Conservation (phyloP, 306 rosid species). For the Begonia peltatifolia region DNA sequence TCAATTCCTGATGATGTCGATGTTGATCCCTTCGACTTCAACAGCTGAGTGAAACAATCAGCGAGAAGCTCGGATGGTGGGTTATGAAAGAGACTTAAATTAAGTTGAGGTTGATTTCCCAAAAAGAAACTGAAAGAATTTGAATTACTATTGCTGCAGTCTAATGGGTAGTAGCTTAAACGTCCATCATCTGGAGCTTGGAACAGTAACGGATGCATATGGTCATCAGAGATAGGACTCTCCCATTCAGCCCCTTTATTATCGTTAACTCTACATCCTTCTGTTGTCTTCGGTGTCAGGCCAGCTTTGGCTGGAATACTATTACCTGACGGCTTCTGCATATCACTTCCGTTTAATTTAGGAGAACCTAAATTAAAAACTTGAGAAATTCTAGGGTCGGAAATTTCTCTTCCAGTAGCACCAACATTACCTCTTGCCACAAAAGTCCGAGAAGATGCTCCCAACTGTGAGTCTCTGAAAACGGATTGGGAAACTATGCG, state of each 20-base stretch:
- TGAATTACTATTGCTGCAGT: conserved; percentile 34
- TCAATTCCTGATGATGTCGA: conserved; percentile 48
- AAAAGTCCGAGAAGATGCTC: conserved; percentile 28
- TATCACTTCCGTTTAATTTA: conserved; percentile 13
- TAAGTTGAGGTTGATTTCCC: conserved; percentile 63
- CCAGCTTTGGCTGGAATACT: conserved; percentile 14
- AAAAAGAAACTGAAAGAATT: conserved; percentile 51
- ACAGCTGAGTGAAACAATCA: conserved; percentile 25
- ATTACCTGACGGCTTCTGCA: conserved; percentile 8
- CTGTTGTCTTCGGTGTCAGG: conserved; percentile 16
- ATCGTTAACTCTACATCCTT: conserved; percentile 26
- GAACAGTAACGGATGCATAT: conserved; percentile 93
- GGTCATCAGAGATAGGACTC: conserved; percentile 41
- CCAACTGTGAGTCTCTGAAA: conserved; percentile 39
- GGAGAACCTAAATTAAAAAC: conserved; percentile 13
- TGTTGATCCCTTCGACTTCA: conserved; percentile 38
- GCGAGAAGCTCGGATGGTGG: conserved; percentile 42
- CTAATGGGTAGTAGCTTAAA: conserved; percentile 42
- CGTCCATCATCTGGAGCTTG: conserved; percentile 54
- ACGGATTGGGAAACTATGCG: conserved; percentile 72
- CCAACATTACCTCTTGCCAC: conserved; percentile 29
- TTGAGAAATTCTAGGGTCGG: conserved; percentile 26
- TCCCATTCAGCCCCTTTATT: conserved; percentile 35
- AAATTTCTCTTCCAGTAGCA: conserved; percentile 23
- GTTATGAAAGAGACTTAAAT: conserved; percentile 53